phyloP scores from a whole-genome alignment of 805 yeast species.

The Sporopachydermia lactativora region DNA sequence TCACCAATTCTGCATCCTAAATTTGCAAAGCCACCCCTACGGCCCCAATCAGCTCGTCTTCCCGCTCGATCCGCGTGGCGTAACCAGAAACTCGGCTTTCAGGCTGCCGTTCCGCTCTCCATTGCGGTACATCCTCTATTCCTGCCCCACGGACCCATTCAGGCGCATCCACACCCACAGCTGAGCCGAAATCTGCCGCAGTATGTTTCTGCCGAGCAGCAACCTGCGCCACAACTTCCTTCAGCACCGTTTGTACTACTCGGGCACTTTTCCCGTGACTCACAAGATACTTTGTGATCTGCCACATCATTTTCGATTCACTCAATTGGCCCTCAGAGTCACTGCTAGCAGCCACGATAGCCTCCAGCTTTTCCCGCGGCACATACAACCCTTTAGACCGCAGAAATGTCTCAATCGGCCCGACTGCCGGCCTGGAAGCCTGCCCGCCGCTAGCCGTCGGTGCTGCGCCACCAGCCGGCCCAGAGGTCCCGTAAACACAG shows the following conservation, averaged over 20 bases:
- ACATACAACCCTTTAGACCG: constrained; percentile 1
- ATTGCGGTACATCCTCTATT: too few relatives aligned
- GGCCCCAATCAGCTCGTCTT: too few relatives aligned
- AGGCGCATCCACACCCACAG: too few relatives aligned
- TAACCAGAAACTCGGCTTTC: constrained; percentile 3
- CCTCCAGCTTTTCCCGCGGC: neutral
- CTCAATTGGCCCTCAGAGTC: neutral
- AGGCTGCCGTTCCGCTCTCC: constrained; percentile 6
- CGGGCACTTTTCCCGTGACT: neutral
- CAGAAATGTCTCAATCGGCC: neutral
- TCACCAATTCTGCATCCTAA: too few relatives aligned
- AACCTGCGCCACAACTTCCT: neutral
- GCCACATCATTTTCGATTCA: neutral
- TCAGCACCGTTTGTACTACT: neutral
- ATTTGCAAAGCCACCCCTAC: too few relatives aligned
- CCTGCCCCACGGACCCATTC: too few relatives aligned
- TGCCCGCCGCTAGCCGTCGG: too few relatives aligned
- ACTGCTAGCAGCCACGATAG: neutral
- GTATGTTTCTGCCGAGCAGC: neutral
- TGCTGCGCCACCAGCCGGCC: too few relatives aligned
- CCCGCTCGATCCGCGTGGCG: constrained; percentile 18
- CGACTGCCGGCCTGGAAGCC: neutral
- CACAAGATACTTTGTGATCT: neutral
- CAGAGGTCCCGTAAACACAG: too few relatives aligned
- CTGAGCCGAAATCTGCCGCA: neutral